Evolutionary conservation across 2,329 filamentous ascomycete genomes (phyloP).

Genomic region (Orbilia ellipsospora): DNA sequence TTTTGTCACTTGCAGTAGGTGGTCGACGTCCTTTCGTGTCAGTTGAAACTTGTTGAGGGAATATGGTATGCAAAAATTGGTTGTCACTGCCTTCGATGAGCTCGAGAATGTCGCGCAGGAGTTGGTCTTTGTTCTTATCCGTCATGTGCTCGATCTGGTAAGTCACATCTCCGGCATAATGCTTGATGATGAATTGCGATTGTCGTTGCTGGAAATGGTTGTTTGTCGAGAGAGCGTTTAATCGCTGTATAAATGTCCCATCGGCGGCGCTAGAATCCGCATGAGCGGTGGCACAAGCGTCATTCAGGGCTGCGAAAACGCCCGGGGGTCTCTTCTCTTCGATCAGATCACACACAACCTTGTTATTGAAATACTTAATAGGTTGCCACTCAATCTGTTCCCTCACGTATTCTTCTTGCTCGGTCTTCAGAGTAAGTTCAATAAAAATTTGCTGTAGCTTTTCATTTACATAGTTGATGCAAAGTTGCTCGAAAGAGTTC

Average conservation of each 20-base stretch:
- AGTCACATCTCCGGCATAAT: constrained; percentile 98
- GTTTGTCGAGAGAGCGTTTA: constrained; percentile 93
- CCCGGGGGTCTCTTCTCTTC: constrained; percentile 97
- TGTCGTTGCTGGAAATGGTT: constrained; percentile 94
- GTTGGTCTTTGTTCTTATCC: constrained; percentile 99
- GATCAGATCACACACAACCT: constrained; percentile 97
- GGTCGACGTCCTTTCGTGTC: constrained; percentile 95
- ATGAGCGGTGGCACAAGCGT: constrained; percentile 81
- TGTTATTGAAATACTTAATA: constrained; percentile 99
- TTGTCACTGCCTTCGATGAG: constrained; percentile 87
- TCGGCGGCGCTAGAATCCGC: constrained; percentile 92
- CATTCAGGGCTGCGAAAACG: constrained; percentile 89
- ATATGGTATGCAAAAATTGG: constrained; percentile 81
- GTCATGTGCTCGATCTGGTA: constrained; percentile 99
- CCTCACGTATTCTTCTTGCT: constrained; percentile 95
- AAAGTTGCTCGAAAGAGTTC: constrained; percentile 99
- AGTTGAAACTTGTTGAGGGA: constrained; percentile 83
- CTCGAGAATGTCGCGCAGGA: constrained; percentile 97
- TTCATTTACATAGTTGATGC: constrained; percentile 99
- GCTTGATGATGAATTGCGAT: constrained; percentile 85
- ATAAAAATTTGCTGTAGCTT: constrained; percentile 99
- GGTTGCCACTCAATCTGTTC: constrained; percentile 99
- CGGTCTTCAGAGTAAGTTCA: constrained; percentile 97
- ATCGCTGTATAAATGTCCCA: constrained; percentile 89
- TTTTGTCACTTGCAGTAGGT: constrained; percentile 89